These are phyloP conservation scores for Penicillium canariense DNA, from an alignment of 495 filamentous ascomycete genomes.

Conservation along the genomic window DNA sequence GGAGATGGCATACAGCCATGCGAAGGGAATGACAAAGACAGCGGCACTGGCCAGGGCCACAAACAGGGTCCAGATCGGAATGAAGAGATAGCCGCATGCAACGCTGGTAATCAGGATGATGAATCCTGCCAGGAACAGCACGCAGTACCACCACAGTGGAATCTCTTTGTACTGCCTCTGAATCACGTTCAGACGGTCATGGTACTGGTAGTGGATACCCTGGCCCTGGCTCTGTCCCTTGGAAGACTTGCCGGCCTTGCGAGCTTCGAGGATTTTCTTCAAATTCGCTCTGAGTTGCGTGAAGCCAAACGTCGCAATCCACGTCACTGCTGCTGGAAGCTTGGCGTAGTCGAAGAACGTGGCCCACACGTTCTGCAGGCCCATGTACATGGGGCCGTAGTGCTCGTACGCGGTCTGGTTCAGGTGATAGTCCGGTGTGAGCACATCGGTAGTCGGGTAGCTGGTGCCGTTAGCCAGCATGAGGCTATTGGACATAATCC, in stretches of 20 bases:
- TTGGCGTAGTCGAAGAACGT: conserved; percentile 59
- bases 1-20: conserved; percentile 55
- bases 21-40: conserved; percentile 51
- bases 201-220: conserved; percentile 51
- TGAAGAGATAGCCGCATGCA: conserved; percentile 48
- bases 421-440: conserved; percentile 47
- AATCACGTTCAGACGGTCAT: conserved; percentile 54
- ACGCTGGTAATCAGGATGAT: conserved; percentile 46
- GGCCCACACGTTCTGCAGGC: conserved; percentile 51
- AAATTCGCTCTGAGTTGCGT: conserved; percentile 42
- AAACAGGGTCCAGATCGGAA: conserved; percentile 56
- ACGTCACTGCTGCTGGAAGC: conserved; percentile 53
- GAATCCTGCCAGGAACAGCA: conserved; percentile 46
- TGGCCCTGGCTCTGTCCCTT: conserved; percentile 26
- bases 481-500: conserved; percentile 54
- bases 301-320: conserved; percentile 56
- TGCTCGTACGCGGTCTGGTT: conserved; percentile 54
- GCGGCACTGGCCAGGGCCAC: conserved; percentile 50
- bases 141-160: conserved; percentile 53
- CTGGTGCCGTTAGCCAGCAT: conserved; percentile 47
- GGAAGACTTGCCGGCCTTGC: conserved; percentile 11
- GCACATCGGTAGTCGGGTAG: conserved; percentile 47
- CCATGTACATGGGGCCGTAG: conserved; percentile 51
- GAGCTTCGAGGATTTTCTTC: conserved; percentile 35
- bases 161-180: conserved; percentile 55